Conservation (phyloP, 331 rosid genomes). For the Acacia concinna region DNA sequence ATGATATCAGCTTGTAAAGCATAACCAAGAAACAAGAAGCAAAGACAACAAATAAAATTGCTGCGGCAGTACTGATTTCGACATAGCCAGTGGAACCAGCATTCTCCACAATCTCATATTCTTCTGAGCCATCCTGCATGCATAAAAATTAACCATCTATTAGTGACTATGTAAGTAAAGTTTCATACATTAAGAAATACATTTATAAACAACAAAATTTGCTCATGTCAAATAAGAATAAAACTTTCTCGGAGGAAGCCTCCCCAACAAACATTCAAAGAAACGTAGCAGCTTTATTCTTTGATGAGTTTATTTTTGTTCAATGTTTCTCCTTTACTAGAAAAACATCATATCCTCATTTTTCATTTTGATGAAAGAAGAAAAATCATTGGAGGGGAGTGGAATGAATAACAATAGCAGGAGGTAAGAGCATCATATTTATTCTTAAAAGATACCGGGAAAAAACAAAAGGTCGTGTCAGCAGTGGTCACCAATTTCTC, state of each 20-base stretch:
- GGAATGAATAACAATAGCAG: neutral
- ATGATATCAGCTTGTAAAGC: slow-evolving; percentile 90
- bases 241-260: neutral
- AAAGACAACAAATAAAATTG: slow-evolving; percentile 74
- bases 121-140: slow-evolving; percentile 85
- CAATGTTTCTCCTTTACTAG: slow-evolving; percentile 21
- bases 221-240: slow-evolving; percentile 20
- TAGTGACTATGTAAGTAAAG: slow-evolving; percentile 10
- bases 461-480: neutral
- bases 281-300: neutral
- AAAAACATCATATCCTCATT: slow-evolving; percentile 12
- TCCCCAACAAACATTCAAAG: neutral
- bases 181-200: slow-evolving; percentile 22
- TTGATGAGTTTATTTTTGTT: neutral
- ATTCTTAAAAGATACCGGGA: neutral
- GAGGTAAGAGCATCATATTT: neutral
- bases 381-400: neutral
- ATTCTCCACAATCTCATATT: slow-evolving; percentile 45
- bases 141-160: slow-evolving; percentile 20
- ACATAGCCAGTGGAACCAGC: slow-evolving; percentile 66
- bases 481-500: neutral
- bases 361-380: neutral
- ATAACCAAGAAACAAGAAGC: slow-evolving; percentile 91
- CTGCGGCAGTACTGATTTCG: slow-evolving; percentile 78
- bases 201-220: neutral